Conservation (phyloP, 2,329 filamentous ascomycete genomes). For the Fusarium cyanostomum region DNA sequence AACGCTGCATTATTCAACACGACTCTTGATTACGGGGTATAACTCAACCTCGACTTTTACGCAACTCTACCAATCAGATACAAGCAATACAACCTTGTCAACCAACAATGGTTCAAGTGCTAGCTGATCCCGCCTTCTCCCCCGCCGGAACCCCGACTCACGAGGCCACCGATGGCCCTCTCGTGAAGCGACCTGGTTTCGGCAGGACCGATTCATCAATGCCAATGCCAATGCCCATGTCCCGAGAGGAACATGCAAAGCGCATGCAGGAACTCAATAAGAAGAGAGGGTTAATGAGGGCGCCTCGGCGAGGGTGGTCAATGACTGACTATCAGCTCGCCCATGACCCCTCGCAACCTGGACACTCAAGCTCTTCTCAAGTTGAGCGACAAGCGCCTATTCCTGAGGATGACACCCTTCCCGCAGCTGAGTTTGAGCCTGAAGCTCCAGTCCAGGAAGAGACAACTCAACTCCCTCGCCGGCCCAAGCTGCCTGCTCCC, state of each 20-base stretch:
- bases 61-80: slow-evolving; percentile 8
- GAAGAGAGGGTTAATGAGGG: slow-evolving; percentile 49
- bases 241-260: slow-evolving; percentile 54
- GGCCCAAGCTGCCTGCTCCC: slow-evolving; percentile 56
- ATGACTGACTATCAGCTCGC: slow-evolving; percentile 56
- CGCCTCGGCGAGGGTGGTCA: slow-evolving; percentile 58
- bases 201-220: slow-evolving; percentile 37
- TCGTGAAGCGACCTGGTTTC: slow-evolving; percentile 35
- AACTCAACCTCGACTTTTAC: not conserved
- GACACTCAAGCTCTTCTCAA: slow-evolving; percentile 36
- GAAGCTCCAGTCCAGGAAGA: slow-evolving; percentile 31
- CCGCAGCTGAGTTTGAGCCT: slow-evolving; percentile 9
- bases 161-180: slow-evolving; percentile 37
- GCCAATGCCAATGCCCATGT: slow-evolving; percentile 46
- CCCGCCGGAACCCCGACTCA: slow-evolving; percentile 37
- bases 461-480: slow-evolving; percentile 38
- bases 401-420: slow-evolving; percentile 47
- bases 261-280: slow-evolving; percentile 52
- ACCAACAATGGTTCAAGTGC: slow-evolving; percentile 47
- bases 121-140: slow-evolving; percentile 44
- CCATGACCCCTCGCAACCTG: slow-evolving; percentile 33
- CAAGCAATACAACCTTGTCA: not conserved
- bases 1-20: slow-evolving; percentile 9
- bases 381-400: slow-evolving; percentile 46
- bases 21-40: slow-evolving; percentile 3